Evolutionary conservation across 805 yeast species (phyloP), one percentile per base, ranked within the genome.

Genomic region (Kazachstania taianensis): DNA sequence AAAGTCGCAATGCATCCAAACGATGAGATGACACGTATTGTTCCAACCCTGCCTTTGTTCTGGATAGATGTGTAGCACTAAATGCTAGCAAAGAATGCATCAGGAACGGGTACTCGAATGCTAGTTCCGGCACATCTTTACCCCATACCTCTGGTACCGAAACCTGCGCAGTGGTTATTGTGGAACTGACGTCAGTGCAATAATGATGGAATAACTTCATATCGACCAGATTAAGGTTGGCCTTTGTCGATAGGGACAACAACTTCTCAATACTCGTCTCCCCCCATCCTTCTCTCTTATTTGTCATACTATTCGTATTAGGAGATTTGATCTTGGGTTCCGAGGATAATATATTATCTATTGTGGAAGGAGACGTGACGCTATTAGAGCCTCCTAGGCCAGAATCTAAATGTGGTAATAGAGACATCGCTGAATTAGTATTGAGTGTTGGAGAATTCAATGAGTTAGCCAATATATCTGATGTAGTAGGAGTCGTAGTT

Each of bases 71-170:
- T 0, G 96, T 84, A 2, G 96, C 96, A 38, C 94, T 78, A 50
- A 89, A 83, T 18, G 94, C 94, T 36, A 89, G 64, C 10, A 89
- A 69, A 1, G 94, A 78, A 53, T 89, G 96, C 96, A 89, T 85
- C 45, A 89, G 65, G 50, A 84, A 86, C 12, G 95, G 94, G 53
- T 78, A 79, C 38, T 78, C 73, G 60, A 87, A 85, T 5, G 96
- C 94, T 39, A 87, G 65, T 63, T 78, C 73, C 0, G 96, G 96
- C 17, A 89, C 85, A 46, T 84, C 94, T 35, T 73, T 75, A 36
- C 78, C 74, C 96, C 96, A 89, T 26, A 87, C 80, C 44, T 79
- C 73, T 1, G 54, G 48, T 44, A 81, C 94, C 22, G 89, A 80
- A 23, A 87, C 84, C 2, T 95, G 95, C 1, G 96, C 94, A 2